Evolutionary conservation across 225 moss, liverwort and hornwort genomes (phyloP), one percentile per base, ranked within the genome.

Genomic region (Asterella californica): DNA sequence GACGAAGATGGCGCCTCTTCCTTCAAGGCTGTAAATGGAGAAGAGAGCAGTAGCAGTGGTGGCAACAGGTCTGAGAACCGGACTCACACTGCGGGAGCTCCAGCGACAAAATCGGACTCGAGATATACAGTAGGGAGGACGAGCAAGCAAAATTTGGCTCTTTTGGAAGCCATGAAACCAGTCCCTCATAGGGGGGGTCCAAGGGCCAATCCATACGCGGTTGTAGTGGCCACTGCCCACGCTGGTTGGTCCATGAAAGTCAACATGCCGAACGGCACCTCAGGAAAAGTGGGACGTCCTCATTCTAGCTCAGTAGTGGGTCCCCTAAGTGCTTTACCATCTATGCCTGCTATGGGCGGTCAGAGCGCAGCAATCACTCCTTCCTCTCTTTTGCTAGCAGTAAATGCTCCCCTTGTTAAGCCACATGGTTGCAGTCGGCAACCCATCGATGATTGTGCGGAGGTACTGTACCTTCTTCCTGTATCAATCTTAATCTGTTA

Each of bases 161-260:
- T 90, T 52, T 76, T 92, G 82, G 93, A 90, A 78, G 90, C 94
- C 48, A 90, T 94, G 92, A 99, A 90, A 79, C 93, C 97, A 59
- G 84, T 94, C 66, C 93, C 91, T 67, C 94, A 90, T 61, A 88
- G 85, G 61, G 90, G 83, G 63, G 90, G 89, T 45, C 81, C 87
- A 63, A 90, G 88, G 74, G 88, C 93, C 69, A 94, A 93, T 90
- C 94, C 94, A 12, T 99, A 91, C 74, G 97, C 94, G 75, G 92
- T 94, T 74, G 91, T 97, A 30, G 88, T 97, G 85, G 91, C 97
- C 81, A 92, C 94, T 53, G 93, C 92, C 74, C 93, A 94, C 75
- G 94, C 94, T 70, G 94, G 97, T 67, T 93, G 90, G 93, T 92
- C 94, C 29, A 94, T 94, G 93, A 97, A 97, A 82, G 82, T 92